These are phyloP conservation scores for Galerina sulciceps DNA, from an alignment of 768 basidiomycete genomes.

Conservation along the genomic window DNA sequence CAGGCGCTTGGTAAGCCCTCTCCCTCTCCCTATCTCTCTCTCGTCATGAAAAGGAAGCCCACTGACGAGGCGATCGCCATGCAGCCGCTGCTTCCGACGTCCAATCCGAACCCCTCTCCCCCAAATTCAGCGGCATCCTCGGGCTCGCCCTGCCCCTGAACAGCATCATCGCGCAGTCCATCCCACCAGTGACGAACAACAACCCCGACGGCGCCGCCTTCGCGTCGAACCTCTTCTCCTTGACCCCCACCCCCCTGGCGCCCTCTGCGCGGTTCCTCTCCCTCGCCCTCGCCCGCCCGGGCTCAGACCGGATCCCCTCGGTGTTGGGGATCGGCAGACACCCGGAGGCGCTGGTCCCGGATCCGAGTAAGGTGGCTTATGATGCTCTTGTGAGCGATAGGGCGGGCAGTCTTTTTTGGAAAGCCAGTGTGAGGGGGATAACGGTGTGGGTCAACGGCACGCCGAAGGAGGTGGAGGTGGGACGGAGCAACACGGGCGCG, in stretches of 20 bases:
- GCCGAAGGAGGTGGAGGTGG: constrained; percentile 42
- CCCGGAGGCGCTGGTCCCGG: constrained; percentile 52
- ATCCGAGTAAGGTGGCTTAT: constrained; percentile 58
- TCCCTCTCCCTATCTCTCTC: not conserved
- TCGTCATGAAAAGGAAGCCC: not conserved
- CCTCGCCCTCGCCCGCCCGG: constrained; percentile 70
- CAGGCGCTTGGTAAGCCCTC: constrained; percentile 70
- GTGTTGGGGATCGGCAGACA: constrained; percentile 74
- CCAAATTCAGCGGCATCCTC: constrained; percentile 66
- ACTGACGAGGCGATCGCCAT: no score
- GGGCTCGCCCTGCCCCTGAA: constrained; percentile 78
- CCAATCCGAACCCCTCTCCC: constrained; percentile 56
- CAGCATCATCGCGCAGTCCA: constrained; percentile 59
- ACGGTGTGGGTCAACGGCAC: constrained; percentile 61
- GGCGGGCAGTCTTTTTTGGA: constrained; percentile 62
- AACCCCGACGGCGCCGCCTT: constrained; percentile 67
- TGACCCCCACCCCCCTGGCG: constrained; percentile 54
- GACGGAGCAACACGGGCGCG: constrained; percentile 40
- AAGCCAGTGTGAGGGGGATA: constrained; percentile 57
- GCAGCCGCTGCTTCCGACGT: constrained; percentile 65
- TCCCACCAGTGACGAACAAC: constrained; percentile 54
- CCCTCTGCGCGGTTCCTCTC: constrained; percentile 71
- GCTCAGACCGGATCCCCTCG: constrained; percentile 57
- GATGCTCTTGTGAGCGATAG: constrained; percentile 44
- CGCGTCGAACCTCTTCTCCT: constrained; percentile 73